Conservation (phyloP, 2,329 filamentous ascomycete genomes). For the Colletotrichum costaricense region DNA sequence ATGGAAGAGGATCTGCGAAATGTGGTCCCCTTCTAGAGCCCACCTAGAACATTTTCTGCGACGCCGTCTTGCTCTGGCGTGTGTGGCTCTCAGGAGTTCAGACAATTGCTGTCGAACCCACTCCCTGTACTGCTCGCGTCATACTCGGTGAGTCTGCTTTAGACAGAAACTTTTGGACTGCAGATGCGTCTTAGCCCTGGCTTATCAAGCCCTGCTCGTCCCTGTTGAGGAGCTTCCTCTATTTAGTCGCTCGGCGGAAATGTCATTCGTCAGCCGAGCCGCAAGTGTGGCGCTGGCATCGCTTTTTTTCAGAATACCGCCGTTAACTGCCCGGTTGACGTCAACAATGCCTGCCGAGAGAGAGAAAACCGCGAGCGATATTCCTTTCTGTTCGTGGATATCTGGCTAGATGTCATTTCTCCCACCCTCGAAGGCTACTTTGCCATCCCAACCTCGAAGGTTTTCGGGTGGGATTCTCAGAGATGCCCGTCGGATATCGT, state of each 20-base stretch:
- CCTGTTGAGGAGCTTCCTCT: background rate
- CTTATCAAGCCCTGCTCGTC: background rate
- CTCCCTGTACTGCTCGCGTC: background rate
- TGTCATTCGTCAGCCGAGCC: background rate
- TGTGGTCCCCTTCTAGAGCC: conserved; percentile 24
- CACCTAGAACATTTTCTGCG: conserved; percentile 8
- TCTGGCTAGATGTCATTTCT: background rate
- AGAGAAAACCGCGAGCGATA: background rate
- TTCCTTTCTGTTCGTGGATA: background rate
- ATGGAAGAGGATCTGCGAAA: background rate
- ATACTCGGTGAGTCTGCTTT: conserved; percentile 5
- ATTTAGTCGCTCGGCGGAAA: background rate
- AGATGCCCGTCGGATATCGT: background rate
- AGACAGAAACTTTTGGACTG: background rate
- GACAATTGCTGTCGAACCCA: background rate
- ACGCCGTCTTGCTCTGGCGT: background rate
- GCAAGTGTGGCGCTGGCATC: background rate
- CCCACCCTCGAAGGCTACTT: background rate
- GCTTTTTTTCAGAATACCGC: background rate
- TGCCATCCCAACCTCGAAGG: background rate
- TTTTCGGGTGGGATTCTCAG: background rate
- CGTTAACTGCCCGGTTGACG: background rate
- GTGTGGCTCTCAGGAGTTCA: background rate
- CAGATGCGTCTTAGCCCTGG: background rate
- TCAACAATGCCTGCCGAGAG: background rate